phyloP scores from a whole-genome alignment of 352 stramenopile species.

The Phytopythium vexans region DNA sequence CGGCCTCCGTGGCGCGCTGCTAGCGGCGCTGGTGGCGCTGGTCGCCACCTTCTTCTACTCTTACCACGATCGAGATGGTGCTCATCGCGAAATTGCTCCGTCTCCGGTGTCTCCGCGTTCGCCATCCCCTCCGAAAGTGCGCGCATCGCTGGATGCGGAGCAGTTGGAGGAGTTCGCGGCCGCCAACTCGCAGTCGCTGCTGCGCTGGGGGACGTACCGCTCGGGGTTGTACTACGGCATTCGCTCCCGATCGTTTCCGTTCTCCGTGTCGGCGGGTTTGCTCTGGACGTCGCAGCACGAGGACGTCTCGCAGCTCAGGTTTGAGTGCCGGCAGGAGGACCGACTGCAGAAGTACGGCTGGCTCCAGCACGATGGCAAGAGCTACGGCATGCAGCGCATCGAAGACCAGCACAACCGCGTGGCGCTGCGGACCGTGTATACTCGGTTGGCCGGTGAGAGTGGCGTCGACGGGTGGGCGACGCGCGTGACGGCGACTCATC shows the following conservation, averaged over 20 bases:
- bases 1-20: not conserved
- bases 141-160: conserved; percentile 22
- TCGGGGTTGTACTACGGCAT: conserved; percentile 79
- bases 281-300: conserved; percentile 72
- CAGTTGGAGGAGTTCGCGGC: conserved; percentile 30
- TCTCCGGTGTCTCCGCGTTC: not conserved
- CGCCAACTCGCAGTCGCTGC: conserved; percentile 22
- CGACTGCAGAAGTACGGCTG: conserved; percentile 79
- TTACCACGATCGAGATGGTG: not conserved
- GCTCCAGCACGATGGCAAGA: conserved; percentile 64
- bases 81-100: not conserved
- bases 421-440: conserved; percentile 56
- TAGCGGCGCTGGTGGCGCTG: conserved; percentile 4
- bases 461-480: conserved; percentile 43
- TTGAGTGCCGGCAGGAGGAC: conserved; percentile 77
- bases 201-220: conserved; percentile 77
- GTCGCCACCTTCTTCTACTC: not conserved
- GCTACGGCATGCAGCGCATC: conserved; percentile 56
- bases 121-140: too few species aligned
- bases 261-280: conserved; percentile 64
- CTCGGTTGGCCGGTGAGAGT: conserved; percentile 12
- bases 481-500: conserved; percentile 31
- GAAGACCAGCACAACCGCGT: conserved; percentile 79
- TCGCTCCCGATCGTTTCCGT: conserved; percentile 60
- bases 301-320: conserved; percentile 66